Evolutionary conservation across 164 flowering plant genomes (phyloP).

Genomic region (Berberis thunbergii): DNA sequence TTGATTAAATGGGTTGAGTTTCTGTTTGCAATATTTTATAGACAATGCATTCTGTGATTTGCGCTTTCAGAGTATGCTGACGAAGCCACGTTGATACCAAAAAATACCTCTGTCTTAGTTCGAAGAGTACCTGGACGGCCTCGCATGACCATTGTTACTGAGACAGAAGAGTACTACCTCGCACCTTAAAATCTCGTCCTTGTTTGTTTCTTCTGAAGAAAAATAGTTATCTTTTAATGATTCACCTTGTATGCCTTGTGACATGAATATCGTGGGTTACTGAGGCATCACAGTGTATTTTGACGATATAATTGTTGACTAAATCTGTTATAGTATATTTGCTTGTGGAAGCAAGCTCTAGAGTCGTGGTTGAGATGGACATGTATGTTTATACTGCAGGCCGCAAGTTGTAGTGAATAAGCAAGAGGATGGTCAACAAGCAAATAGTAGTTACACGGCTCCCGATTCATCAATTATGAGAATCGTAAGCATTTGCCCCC

Average conservation of each 20-base stretch:
- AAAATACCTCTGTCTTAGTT: conserved; percentile 87
- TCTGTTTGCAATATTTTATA: conserved; percentile 28
- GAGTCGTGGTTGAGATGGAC: too few relatives aligned
- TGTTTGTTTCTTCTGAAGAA: neutral
- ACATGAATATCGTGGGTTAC: neutral
- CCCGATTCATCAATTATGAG: conserved; percentile 39
- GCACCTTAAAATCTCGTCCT: conserved; percentile 14
- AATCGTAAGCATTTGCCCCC: conserved; percentile 38
- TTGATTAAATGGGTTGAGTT: conserved; percentile 8
- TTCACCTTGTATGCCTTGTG: neutral
- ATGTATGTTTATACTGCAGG: conserved; percentile 39
- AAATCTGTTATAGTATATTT: too few relatives aligned
- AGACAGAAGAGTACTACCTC: conserved; percentile 62
- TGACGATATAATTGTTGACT: too few relatives aligned
- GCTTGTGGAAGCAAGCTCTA: too few relatives aligned
- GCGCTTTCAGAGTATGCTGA: conserved; percentile 90
- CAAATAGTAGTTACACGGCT: conserved; percentile 30
- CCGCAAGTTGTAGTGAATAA: conserved; percentile 34
- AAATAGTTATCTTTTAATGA: too few relatives aligned
- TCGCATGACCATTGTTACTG: conserved; percentile 77
- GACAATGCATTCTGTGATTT: conserved; percentile 23
- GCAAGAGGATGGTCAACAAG: conserved; percentile 35
- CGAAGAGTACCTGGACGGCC: conserved; percentile 94
- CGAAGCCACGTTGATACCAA: conserved; percentile 85
- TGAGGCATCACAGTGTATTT: too few relatives aligned